A percentile compares a stretch with the other conserved stretches of the same genome.
phyloP scores from a whole-genome alignment of 2,329 filamentous ascomycete genomes.

The Dactylellina parvicollis region DNA sequence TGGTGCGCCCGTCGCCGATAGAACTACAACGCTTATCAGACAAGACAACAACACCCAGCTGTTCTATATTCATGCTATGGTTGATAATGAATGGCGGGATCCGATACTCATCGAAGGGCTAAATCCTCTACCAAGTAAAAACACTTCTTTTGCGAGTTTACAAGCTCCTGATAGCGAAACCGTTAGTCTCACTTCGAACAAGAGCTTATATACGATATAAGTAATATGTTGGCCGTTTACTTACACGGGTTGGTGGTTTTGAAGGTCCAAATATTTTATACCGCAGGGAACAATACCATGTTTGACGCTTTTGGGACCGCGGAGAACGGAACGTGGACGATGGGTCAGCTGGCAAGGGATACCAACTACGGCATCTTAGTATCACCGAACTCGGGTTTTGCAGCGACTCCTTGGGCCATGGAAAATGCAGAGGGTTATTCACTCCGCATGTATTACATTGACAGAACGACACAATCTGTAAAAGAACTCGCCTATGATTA shows the following conservation, averaged over 20 bases:
- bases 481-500: constrained; percentile 34
- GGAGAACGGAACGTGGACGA: constrained; percentile 23
- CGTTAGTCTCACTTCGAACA: constrained; percentile 23
- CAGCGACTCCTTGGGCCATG: constrained; percentile 22
- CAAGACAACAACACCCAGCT: constrained; percentile 33
- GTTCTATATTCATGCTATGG: constrained; percentile 20
- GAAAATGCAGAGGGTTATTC: constrained; percentile 13
- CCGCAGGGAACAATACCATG: constrained; percentile 37
- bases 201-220: no score
- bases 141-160: constrained; percentile 19
- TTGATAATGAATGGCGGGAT: background rate
- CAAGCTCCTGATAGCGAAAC: constrained; percentile 27
- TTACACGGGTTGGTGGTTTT: background rate
- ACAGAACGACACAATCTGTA: constrained; percentile 31
- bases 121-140: constrained; percentile 33
- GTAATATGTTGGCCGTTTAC: no score
- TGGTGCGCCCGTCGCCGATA: background rate
- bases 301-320: constrained; percentile 30
- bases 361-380: constrained; percentile 35
- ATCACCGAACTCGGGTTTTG: constrained; percentile 22
- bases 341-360: constrained; percentile 29
- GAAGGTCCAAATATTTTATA: constrained; percentile 44
- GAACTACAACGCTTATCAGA: constrained; percentile 1
- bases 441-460: constrained; percentile 21
- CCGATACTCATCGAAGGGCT: constrained; percentile 27